These are phyloP conservation scores for Paecilomyces niveus DNA, from an alignment of 2,329 filamentous ascomycete species.

Conservation along the genomic window DNA sequence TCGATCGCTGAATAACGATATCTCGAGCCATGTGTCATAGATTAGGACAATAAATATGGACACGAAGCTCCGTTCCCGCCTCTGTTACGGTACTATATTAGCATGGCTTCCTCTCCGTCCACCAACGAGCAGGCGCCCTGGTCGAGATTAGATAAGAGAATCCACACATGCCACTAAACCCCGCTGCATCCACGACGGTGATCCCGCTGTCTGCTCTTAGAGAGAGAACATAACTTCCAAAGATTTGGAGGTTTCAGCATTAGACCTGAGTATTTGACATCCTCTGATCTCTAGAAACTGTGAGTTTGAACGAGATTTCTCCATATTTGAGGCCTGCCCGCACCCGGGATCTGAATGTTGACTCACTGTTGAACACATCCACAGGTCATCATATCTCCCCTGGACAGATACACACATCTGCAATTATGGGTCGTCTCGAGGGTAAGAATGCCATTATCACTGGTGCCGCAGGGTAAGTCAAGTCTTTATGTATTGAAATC, in stretches of 20 bases:
- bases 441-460: slow-evolving; percentile 71
- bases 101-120: not conserved
- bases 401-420: not conserved
- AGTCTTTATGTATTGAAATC: not conserved
- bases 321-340: not conserved
- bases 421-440: slow-evolving; percentile 43
- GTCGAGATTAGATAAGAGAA: slow-evolving; percentile 9
- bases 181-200: not conserved
- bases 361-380: not conserved
- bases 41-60: not conserved
- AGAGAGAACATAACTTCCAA: not conserved
- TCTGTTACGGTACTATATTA: not conserved
- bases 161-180: not conserved
- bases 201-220: not conserved
- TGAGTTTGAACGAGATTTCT: not conserved
- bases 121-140: not conserved
- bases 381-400: not conserved
- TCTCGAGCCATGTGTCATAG: too few species aligned
- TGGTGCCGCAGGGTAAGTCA: slow-evolving; percentile 71
- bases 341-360: not conserved
- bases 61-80: not conserved
- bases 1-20: too few species aligned
- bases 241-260: not conserved
- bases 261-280: not conserved
- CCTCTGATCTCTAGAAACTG: not conserved